Evolutionary conservation across 371 early-diverging fungal species (phyloP).

Genomic region (Syncephalastrum contaminatum): DNA sequence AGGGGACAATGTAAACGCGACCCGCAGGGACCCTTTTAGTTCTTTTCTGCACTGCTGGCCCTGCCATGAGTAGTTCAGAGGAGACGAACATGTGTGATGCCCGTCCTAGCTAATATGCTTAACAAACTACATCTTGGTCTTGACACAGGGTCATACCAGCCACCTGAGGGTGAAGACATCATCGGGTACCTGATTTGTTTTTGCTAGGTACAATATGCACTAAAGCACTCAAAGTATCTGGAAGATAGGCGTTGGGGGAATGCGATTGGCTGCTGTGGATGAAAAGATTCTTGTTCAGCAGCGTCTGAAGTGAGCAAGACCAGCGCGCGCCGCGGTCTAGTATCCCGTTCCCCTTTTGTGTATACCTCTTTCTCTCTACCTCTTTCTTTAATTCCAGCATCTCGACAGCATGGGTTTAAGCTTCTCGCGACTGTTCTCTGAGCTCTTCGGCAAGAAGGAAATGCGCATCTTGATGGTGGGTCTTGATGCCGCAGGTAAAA

Average conservation of each 20-base stretch:
- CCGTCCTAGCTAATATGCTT: no score
- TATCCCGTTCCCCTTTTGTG: conserved; percentile 8
- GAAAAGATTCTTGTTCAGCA: neutral
- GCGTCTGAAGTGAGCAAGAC: conserved; percentile 1
- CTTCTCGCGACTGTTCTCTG: conserved; percentile 44
- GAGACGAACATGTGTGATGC: no score
- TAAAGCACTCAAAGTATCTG: neutral
- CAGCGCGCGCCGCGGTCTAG: conserved; percentile 4
- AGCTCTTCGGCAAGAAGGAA: conserved; percentile 81
- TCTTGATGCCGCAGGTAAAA: conserved; percentile 98
- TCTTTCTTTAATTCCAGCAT: conserved; percentile 14
- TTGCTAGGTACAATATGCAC: no score
- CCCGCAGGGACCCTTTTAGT: no score
- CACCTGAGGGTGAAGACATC: no score
- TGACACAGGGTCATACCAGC: no score
- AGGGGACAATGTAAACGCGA: no score
- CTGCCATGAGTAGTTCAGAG: no score
- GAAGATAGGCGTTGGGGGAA: no score
- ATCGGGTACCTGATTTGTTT: no score
- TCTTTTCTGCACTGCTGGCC: no score
- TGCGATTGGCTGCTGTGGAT: neutral
- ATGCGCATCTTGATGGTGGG: conserved; percentile 98
- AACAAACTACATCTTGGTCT: no score
- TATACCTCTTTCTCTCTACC: conserved; percentile 15
- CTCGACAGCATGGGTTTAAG: conserved; percentile 40